Conservation (phyloP, 2,329 filamentous ascomycete species). For the Monilinia fructicola region DNA sequence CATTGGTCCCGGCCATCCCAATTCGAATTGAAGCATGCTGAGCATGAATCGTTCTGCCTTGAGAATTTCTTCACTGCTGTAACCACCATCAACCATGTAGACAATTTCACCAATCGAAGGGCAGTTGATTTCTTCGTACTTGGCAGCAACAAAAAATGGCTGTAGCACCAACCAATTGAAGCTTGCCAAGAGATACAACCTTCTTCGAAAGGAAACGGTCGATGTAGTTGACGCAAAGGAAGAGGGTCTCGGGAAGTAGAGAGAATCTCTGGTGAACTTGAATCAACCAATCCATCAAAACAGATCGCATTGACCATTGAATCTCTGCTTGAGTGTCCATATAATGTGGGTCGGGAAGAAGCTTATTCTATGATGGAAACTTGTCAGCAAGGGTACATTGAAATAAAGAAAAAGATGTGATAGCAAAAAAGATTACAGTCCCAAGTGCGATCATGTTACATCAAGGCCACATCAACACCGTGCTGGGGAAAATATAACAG, state of each 20-base stretch:
- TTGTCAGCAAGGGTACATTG: slow-evolving; percentile 23
- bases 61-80: slow-evolving; percentile 85
- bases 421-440: slow-evolving; percentile 16
- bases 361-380: slow-evolving; percentile 56
- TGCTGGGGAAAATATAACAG: not conserved
- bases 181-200: slow-evolving; percentile 89
- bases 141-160: slow-evolving; percentile 94
- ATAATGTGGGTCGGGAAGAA: slow-evolving; percentile 88
- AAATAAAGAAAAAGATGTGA: slow-evolving; percentile 1
- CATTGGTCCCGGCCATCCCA: slow-evolving; percentile 99
- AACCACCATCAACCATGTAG: slow-evolving; percentile 96
- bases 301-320: slow-evolving; percentile 97
- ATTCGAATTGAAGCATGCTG: slow-evolving; percentile 90
- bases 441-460: not conserved
- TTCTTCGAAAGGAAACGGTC: slow-evolving; percentile 95
- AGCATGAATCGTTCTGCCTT: slow-evolving; percentile 99
- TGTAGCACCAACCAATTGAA: slow-evolving; percentile 94
- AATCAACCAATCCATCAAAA: slow-evolving; percentile 97
- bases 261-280: slow-evolving; percentile 92
- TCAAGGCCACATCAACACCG: not conserved
- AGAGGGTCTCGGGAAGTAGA: slow-evolving; percentile 90
- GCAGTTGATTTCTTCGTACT: slow-evolving; percentile 99
- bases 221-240: slow-evolving; percentile 93
- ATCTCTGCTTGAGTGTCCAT: slow-evolving; percentile 98
- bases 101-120: slow-evolving; percentile 93